phyloP scores from a whole-genome alignment of 495 filamentous ascomycete genomes.

The Tuber indicum region DNA sequence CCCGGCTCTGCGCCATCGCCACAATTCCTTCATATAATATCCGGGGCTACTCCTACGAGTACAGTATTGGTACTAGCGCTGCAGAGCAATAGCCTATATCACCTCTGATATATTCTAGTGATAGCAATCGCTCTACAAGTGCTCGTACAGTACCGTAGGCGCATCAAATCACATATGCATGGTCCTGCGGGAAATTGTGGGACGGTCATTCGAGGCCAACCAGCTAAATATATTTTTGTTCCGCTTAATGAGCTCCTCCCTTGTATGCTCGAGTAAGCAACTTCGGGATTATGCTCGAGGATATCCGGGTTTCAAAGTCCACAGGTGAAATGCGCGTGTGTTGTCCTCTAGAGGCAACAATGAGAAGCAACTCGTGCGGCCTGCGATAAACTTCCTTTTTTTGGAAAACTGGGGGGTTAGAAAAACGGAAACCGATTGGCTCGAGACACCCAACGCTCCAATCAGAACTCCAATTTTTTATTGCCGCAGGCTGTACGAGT shows the following conservation, averaged over 20 bases:
- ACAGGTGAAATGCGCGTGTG: background rate
- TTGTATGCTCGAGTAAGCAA: background rate
- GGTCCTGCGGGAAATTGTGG: background rate
- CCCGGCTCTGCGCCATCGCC: background rate
- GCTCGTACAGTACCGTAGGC: too few species aligned
- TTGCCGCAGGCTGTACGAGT: background rate
- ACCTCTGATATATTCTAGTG: background rate
- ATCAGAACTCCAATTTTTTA: too few species aligned
- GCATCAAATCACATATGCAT: background rate
- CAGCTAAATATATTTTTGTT: background rate
- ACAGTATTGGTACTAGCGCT: background rate
- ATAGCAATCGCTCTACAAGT: background rate
- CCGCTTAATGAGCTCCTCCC: background rate
- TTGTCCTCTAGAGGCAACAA: background rate
- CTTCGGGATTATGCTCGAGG: background rate
- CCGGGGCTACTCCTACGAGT: background rate
- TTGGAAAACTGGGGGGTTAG: too few species aligned
- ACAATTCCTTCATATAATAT: background rate
- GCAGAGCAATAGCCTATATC: background rate
- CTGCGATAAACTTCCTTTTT: too few species aligned
- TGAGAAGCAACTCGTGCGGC: background rate
- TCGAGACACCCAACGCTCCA: too few species aligned
- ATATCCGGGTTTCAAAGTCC: constrained; percentile 4
- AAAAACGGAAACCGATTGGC: too few species aligned
- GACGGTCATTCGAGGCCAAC: background rate